Base-by-base conservation (phyloP, 1,284 basidiomycete genomes). In the Fomitopsis betulina region DNA sequence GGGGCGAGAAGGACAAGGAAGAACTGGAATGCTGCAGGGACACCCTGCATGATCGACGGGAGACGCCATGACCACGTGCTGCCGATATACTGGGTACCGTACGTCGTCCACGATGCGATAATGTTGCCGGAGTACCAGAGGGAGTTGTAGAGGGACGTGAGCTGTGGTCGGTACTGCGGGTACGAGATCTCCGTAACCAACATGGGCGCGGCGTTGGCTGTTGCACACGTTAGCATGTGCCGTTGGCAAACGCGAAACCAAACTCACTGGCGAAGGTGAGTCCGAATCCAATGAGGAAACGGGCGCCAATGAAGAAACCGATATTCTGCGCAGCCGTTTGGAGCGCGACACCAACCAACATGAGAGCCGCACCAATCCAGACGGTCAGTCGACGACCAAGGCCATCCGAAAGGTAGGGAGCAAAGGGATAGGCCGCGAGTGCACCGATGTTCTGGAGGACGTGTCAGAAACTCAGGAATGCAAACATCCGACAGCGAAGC, bases 201-300 rank as follows among this genome's bases (percentile, higher is more conserved):
- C 77, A 91, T 79, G 12, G 88, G 88, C 4, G 87, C 86, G 40
- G 89, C 82, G 63, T 82, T 85, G 19, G 81, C 82, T 80, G 67
- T 53, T 68, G 49, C 42, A 33, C 12, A 2, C 42, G 51, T 60
- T 52, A 57, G 54, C 30, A 40, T 5, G 21, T 15, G 17, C 13
- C 6, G 12, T 5, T 37, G n/a, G 39, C 42, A 49, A 45, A 15
- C 13, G 38, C 21, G 37, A 35, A 7, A 19, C 19, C 25, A 27
- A 40, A 68, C 74, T 67, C 62, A 75, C 81, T 75, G 58, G 87
- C 87, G 67, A 91, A 89, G 6, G 86, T 85, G 51, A 90, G 77
- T 57, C 91, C 91, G 68, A 91, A 90, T 53, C 91, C 91, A 63
- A 93, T 87, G 61, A 91, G 73, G 77, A 89, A 89, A 79, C 87